Evolutionary conservation across 257 asterid species (phyloP), one percentile per base, ranked within the genome.

Genomic region (Marsdenia floribunda): DNA sequence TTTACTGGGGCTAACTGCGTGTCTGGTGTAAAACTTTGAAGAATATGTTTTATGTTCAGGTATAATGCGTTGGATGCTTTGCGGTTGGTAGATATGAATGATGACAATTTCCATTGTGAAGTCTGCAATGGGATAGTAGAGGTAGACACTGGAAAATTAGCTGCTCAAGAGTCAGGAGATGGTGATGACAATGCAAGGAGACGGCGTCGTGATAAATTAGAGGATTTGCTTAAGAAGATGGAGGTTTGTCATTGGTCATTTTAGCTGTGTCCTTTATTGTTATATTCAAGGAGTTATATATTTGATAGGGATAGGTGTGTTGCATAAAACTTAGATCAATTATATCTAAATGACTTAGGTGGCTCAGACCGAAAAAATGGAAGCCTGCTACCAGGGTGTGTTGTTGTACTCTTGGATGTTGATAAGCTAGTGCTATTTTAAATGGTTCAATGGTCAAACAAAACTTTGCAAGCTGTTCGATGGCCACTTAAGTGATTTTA

Each of bases 101-200:
- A 92, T 77, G 97, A 89, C 81, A 82, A 87, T 83, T 95, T 95
- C 79, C 99, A 95, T 80, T 95, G 97, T 74, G 99, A 95, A 83
- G 83, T 89, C 79, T 95, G 99, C 82, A 85, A 90, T 54, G 96
- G 88, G 44, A 85, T 90, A 75, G 87, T 95, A 59, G 91, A 86
- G 68, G 96, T 97, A 70, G 99, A 90, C 83, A 87, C 88, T 77
- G 99, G 90, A 85, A 90, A 86, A 76, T 76, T 90, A 71, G 87
- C 92, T 75, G 83, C 87, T 78, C 92, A 90, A 87, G 97, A 90
- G 52, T 11, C 83, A 78, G 92, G 91, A 79, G 97, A 94, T 83
- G 92, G 93, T 75, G 99, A 92, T 81, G 99, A 94, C 73, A 90
- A 94, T 83, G 97, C 94, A 7, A 89, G 93, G 82, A 94, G 90